phyloP scores from a whole-genome alignment of 23 red algal genomes.

The Gracilaria gracilis region DNA sequence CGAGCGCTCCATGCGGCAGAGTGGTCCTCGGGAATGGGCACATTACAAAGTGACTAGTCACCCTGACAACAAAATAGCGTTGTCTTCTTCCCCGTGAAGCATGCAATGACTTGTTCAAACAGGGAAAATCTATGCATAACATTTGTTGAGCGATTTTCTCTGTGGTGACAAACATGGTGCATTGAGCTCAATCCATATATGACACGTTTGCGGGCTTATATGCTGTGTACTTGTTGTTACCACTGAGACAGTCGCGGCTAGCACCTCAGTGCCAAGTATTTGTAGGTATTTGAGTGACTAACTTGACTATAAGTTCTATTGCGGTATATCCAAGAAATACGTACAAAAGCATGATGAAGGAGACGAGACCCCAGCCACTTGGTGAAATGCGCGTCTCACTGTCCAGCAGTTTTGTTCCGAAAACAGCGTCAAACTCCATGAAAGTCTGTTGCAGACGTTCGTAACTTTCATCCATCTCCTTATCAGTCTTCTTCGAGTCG shows the following conservation, averaged over 20 bases:
- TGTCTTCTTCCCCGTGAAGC: not conserved
- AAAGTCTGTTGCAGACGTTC: conserved; percentile 37
- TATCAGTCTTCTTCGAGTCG: conserved; percentile 42
- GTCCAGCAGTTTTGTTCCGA: conserved; percentile 54
- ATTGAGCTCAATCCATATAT: not conserved
- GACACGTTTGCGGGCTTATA: not conserved
- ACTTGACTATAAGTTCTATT: conserved; percentile 17
- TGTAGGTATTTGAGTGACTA: not conserved
- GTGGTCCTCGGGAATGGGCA: not conserved
- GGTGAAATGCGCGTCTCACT: conserved; percentile 19
- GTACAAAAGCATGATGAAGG: conserved; percentile 17
- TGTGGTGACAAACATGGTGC: no score
- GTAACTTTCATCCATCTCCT: conserved; percentile 45
- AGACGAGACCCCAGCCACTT: conserved; percentile 31
- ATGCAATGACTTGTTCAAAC: not conserved
- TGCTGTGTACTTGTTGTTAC: not conserved
- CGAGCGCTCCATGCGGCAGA: not conserved
- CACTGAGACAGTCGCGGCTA: not conserved
- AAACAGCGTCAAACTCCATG: conserved; percentile 57
- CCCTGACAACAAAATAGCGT: not conserved
- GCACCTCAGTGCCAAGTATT: not conserved
- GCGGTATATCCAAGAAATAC: conserved; percentile 46
- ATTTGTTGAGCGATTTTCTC: no score
- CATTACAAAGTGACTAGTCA: not conserved
- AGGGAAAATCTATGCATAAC: not conserved